These are phyloP conservation scores for Diaporthe citrichinensis DNA, from an alignment of 2,329 filamentous ascomycete species.

Conservation along the genomic window DNA sequence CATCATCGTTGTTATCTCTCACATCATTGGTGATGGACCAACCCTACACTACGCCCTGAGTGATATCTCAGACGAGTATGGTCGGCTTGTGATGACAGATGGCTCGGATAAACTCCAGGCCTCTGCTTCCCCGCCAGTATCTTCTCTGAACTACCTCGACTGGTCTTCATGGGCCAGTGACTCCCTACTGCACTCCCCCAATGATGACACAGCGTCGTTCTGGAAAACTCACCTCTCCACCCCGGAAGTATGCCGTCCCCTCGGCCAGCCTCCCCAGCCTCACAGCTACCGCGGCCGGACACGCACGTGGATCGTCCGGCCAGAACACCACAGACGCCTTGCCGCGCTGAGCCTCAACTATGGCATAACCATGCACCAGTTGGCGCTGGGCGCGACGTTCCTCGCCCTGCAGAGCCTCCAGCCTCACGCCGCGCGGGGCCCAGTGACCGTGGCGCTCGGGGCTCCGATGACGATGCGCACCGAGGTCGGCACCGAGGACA, in stretches of 20 bases:
- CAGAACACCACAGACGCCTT: not conserved
- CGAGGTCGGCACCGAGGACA: constrained; percentile 10
- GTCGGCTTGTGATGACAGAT: too few relatives aligned
- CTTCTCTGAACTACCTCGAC: constrained; percentile 6
- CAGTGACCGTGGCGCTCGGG: not conserved
- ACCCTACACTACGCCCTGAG: not conserved
- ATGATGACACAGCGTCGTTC: not conserved
- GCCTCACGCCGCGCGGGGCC: not conserved
- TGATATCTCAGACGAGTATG: not conserved
- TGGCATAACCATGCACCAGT: constrained; percentile 12
- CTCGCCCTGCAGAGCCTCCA: not conserved
- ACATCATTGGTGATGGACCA: constrained; percentile 1
- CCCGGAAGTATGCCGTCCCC: not conserved
- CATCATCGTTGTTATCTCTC: not conserved
- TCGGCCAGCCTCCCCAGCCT: not conserved
- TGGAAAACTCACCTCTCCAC: not conserved
- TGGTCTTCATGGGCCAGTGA: not conserved
- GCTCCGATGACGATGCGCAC: constrained; percentile 19
- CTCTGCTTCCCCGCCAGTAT: not conserved
- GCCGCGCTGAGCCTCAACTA: not conserved
- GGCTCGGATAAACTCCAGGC: too few relatives aligned
- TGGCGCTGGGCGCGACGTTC: not conserved
- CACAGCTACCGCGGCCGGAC: constrained; percentile 8
- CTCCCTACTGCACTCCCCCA: not conserved
- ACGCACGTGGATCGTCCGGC: not conserved